Conservation (phyloP, 306 rosid genomes). For the peach (Prunus persica) region DNA sequence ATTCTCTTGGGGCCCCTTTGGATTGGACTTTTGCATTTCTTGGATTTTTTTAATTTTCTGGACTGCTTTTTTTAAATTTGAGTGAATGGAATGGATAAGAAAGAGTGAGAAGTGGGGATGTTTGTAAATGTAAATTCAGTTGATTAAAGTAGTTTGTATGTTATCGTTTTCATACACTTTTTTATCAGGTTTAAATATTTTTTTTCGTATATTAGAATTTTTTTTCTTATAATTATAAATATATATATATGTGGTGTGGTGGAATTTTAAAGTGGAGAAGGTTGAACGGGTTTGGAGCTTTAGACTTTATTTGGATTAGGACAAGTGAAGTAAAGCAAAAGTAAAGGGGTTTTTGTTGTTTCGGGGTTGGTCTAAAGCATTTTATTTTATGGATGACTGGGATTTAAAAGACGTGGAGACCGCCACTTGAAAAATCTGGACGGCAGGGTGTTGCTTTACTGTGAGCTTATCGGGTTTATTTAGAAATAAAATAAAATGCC, state of each 20-base stretch:
- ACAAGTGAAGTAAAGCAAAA: not conserved
- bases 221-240: not conserved
- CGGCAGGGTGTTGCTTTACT: not conserved
- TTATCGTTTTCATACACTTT: too few species aligned
- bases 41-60: not conserved
- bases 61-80: not conserved
- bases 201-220: too few species aligned
- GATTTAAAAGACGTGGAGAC: not conserved
- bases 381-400: too few species aligned
- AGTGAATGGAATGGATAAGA: not conserved
- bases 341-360: not conserved
- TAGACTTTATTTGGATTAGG: not conserved
- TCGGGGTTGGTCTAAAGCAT: not conserved
- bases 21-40: not conserved
- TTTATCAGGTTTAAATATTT: fast-evolving
- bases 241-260: too few species aligned
- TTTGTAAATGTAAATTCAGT: too few species aligned
- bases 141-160: too few species aligned
- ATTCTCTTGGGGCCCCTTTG: not conserved
- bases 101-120: not conserved
- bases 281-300: not conserved
- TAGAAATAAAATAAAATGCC: not conserved
- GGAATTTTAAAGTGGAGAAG: not conserved
- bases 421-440: not conserved
- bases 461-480: not conserved